A percentile compares a stretch with the other conserved stretches of the same genome.
phyloP scores from a whole-genome alignment of 1,139 yeast species.

The Diutina pseudorugosa region DNA sequence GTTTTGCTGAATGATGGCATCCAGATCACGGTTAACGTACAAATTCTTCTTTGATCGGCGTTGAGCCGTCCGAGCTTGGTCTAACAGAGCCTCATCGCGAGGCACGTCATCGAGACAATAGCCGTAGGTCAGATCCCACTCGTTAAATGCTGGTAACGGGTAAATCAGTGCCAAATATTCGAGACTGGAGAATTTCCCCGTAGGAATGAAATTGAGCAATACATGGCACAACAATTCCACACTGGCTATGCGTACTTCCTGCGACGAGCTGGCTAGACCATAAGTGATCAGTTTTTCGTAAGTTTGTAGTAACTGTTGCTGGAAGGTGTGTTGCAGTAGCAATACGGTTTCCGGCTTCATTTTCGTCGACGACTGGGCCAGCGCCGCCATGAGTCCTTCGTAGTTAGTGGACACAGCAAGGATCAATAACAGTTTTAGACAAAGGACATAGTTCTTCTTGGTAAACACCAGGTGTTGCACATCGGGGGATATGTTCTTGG shows the following conservation, averaged over 20 bases:
- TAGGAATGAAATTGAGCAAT: not conserved
- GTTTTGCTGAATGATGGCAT: conserved; percentile 13
- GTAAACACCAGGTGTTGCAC: not conserved
- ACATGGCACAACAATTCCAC: conserved; percentile 2
- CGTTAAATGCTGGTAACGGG: not conserved
- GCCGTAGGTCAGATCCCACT: not conserved
- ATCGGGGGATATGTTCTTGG: not conserved
- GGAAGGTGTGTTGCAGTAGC: not conserved
- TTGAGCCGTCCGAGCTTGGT: not conserved
- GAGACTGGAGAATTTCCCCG: not conserved
- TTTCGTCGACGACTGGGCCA: not conserved
- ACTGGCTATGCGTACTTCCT: conserved; percentile 2
- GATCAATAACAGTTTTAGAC: conserved; percentile 1
- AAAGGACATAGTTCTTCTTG: not conserved
- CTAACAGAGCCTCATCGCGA: not conserved
- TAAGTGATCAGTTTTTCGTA: not conserved
- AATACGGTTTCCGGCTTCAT: not conserved
- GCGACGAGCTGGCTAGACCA: not conserved
- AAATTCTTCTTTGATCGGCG: not conserved
- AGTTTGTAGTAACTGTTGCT: not conserved
- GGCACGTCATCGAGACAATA: conserved; percentile 1
- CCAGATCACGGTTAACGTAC: conserved; percentile 13
- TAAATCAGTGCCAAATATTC: not conserved
- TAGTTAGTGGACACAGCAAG: not conserved
- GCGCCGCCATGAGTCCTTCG: not conserved